A percentile compares a stretch with the other conserved stretches of the same genome.
These are phyloP conservation scores for Scalesia atractyloides DNA, from an alignment of 129 eudicot species.

Conservation along the genomic window DNA sequence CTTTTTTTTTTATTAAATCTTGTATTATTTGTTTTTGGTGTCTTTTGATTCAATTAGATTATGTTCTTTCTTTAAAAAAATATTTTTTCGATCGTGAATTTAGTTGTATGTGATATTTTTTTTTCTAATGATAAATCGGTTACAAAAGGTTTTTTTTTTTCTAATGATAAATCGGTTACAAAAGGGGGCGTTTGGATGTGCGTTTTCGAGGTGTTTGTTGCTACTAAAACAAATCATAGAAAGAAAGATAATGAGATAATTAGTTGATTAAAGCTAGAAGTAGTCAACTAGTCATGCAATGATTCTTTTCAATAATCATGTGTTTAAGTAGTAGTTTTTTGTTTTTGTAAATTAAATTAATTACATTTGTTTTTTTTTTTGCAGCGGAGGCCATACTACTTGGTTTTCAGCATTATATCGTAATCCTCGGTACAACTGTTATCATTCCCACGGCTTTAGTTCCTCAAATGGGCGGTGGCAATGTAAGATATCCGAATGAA, in stretches of 20 bases:
- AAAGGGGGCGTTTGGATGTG: conserved; percentile 10
- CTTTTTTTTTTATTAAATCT: neutral
- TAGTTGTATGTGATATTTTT: neutral
- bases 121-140: neutral
- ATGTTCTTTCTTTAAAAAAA: neutral
- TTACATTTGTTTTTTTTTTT: conserved; percentile 1
- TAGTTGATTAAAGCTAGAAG: neutral
- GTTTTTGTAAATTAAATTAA: neutral
- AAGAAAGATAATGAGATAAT: neutral
- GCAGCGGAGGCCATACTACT: conserved; percentile 78
- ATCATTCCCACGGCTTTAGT: conserved; percentile 74
- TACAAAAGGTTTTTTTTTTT: neutral
- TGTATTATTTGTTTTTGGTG: neutral
- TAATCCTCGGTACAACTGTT: conserved; percentile 75
- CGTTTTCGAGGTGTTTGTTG: neutral
- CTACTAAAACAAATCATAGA: neutral
- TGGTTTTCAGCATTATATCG: conserved; percentile 70
- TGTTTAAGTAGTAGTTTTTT: neutral
- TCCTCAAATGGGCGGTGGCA: conserved; percentile 88
- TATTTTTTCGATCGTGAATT: neutral
- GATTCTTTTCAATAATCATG: neutral
- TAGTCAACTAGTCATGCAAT: neutral
- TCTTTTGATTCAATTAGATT: conserved; percentile 9
- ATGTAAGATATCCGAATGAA: conserved; percentile 40
- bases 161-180: neutral